Base-by-base conservation (phyloP, 2,329 filamentous ascomycete species). In the Trichoderma semiorbis region DNA sequence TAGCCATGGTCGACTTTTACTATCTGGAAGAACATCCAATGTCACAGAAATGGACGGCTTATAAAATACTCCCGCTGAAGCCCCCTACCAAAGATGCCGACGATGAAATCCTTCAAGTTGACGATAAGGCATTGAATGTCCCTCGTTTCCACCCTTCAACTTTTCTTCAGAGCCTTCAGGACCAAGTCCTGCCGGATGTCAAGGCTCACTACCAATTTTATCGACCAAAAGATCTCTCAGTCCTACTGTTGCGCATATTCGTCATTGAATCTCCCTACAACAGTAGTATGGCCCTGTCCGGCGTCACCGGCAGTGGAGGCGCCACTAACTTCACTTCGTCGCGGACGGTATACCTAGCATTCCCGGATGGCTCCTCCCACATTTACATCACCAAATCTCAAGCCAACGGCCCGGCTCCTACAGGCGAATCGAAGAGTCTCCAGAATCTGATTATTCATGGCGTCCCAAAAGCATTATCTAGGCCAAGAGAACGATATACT, bases 201-300 rank as follows among this genome's bases (percentile, higher is more conserved):
- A 97, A 96, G 80, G 92, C 92, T 6, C 93, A 97, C 80, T 96
- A 93, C 80, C 91, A 93, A 76, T 88, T 96, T 73, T 90, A 92
- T 75, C 88, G 91, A n/a, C 91, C 92, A 68, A 85, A 87, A 68
- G 85, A 86, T 1, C 84, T 92, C n/a, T 89, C 92, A 0, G 83
- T 96, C 5, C 86, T 93, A 1, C 85, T 96, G 30, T 83, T 97
- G n/a, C 90, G 93, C 65, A 90, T 97, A 60, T 92, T 94, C 77
- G 88, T 95, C 72, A 84, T 94, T 74, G 92, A 96, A 79, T 93
- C 93, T 1, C 93, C 93, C 0, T 97, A 97, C 79, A 92, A 91
- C 75, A 89, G 88, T 18, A 83, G 83, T 47, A 81, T 88, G 18
- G 86, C 87, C 1, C 79, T 87, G 65, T 78, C 79, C 10, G 75